Evolutionary conservation across 2,329 filamentous ascomycete species (phyloP), one percentile per base, ranked within the genome.

Genomic region (Talaromyces sp.): DNA sequence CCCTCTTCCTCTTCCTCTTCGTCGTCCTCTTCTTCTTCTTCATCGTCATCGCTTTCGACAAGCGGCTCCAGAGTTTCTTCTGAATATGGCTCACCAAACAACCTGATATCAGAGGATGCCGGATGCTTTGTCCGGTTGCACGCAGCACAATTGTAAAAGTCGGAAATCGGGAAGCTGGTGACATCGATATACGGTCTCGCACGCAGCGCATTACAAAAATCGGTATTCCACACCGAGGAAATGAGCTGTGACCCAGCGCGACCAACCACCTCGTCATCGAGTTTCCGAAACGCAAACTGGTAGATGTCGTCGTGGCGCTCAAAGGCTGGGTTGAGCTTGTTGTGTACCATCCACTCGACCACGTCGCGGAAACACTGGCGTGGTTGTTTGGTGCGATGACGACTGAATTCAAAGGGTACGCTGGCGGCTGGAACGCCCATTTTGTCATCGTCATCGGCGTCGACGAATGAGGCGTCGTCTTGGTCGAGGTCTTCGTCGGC

Each of bases 321-420:
- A 68, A 92, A 93, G 0, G 81, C 85, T 0, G 89, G 90, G 66
- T 92, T 89, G 57, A 95, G 81, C 67, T 89, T 88, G 70, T 89
- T 90, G 68, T 92, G 89, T 2, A 94, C 87, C 76, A 93, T 88
- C 90, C 90, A 94, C 70, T 92, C 89, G 1, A 94, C 81, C 0
- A 86, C 88, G 67, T 88, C 86, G 55, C 84, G 85, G 77, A 94
- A 94, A 56, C 92, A 85, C 44, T 91, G 87, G 65, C 87, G 87
- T 0, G 88, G 78, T 57, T 89, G 89, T 66, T 87, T 87, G 64
- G 87, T 86, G 0, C 85, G 83, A 61, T 89, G 82, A 3, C 82
- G 76, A 0, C 87, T 90, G 72, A 91, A 92, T 67, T 89, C 79
- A 0, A 93, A 78, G 0, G 90, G 90, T 2, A 91, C 85, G 1